phyloP scores from a whole-genome alignment of 2,329 filamentous ascomycete genomes.

The Colletotrichum neosansevieriae region DNA sequence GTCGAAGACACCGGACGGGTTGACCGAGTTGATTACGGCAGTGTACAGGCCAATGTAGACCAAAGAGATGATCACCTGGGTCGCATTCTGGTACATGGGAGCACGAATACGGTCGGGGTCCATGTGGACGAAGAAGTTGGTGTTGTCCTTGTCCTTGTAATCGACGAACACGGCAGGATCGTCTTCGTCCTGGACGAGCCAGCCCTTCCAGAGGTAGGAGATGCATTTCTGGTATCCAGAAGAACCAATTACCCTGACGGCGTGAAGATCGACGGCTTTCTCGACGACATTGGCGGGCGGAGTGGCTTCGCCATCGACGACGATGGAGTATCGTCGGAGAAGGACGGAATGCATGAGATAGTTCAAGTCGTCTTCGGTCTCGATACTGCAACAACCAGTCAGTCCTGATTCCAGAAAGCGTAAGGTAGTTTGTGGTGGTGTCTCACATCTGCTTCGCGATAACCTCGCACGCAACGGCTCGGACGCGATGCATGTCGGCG shows the following conservation, averaged over 20 bases:
- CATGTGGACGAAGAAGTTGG: slow-evolving; percentile 82
- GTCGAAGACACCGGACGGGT: slow-evolving; percentile 85
- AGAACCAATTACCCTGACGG: slow-evolving; percentile 87
- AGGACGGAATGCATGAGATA: slow-evolving; percentile 86
- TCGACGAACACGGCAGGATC: slow-evolving; percentile 91
- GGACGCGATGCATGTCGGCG: slow-evolving; percentile 82
- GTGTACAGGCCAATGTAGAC: slow-evolving; percentile 90
- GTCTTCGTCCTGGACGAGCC: slow-evolving; percentile 95
- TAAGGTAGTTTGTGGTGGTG: neutral
- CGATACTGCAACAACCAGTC: slow-evolving; percentile 71
- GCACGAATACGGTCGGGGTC: slow-evolving; percentile 95
- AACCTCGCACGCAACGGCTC: slow-evolving; percentile 87
- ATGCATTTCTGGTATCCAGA: slow-evolving; percentile 98
- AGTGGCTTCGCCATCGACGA: slow-evolving; percentile 78
- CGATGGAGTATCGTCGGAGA: slow-evolving; percentile 88
- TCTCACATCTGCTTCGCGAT: slow-evolving; percentile 79
- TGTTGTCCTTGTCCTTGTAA: slow-evolving; percentile 85
- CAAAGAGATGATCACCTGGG: slow-evolving; percentile 87
- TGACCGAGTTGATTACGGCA: slow-evolving; percentile 92
- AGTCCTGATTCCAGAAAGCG: neutral
- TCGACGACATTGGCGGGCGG: slow-evolving; percentile 89
- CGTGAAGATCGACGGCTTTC: slow-evolving; percentile 92
- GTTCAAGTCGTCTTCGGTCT: slow-evolving; percentile 81
- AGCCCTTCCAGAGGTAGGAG: slow-evolving; percentile 91
- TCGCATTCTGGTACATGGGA: slow-evolving; percentile 90